phyloP scores from a whole-genome alignment of 106 monocot species.

The Amphibolis antarctica region DNA sequence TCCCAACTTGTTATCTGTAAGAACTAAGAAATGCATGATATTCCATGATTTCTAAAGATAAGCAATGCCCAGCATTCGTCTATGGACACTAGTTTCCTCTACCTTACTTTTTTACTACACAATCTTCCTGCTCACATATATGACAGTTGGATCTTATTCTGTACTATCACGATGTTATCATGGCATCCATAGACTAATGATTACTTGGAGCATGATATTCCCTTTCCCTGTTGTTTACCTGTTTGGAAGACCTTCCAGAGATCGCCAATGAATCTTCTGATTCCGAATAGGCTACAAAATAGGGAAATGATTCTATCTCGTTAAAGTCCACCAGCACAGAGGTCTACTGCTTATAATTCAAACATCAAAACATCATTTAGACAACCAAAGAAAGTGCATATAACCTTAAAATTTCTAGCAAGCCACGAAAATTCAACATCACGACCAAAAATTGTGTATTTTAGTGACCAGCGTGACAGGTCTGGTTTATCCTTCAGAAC shows the following conservation, averaged over 20 bases:
- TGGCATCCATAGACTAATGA: not conserved
- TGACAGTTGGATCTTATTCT: not conserved
- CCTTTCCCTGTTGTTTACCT: conserved; percentile 29
- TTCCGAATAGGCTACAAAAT: conserved; percentile 70
- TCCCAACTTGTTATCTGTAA: too few species aligned
- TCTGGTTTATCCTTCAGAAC: conserved; percentile 73
- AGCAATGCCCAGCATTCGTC: too few species aligned
- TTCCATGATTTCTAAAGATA: too few species aligned
- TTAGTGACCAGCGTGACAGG: conserved; percentile 66
- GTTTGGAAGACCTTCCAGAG: conserved; percentile 90
- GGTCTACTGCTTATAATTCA: too few species aligned
- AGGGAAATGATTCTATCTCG: not conserved
- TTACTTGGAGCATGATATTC: not conserved
- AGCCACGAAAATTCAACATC: conserved; percentile 90
- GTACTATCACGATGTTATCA: not conserved
- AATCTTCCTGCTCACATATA: too few species aligned
- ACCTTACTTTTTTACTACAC: not conserved
- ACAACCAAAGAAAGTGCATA: not conserved
- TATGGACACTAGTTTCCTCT: too few species aligned
- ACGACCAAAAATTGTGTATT: conserved; percentile 69
- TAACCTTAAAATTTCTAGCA: conserved; percentile 75
- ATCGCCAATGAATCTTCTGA: conserved; percentile 97
- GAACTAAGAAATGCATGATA: too few species aligned
- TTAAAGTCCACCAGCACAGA: not conserved
- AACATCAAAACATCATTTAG: not conserved